Base-by-base conservation (phyloP, 805 yeast species). In the Zygoascus bituminiphila region DNA sequence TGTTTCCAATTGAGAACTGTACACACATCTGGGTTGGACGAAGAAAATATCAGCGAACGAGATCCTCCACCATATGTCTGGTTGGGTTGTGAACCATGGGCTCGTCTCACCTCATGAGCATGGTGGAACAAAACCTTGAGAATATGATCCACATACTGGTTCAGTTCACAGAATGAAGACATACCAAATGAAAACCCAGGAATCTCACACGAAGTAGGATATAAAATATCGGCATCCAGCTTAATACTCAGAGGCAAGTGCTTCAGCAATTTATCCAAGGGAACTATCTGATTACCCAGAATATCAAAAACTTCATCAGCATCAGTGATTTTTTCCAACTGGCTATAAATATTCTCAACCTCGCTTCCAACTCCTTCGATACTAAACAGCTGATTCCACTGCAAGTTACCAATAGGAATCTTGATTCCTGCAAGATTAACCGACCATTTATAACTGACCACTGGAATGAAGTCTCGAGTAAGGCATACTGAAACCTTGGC, bases 1-100 rank as follows among this genome's bases (percentile, higher is more conserved):
- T 93, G 98, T 66, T 93, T 93, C 98, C 98, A 93, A 66, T 93
- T 93, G 57, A 93, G 68, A 42, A 88, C 84, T 9, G 95, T 87
- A 66, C 98, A 93, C n/a, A 88, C 87, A 42, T 81, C 78, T 29
- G 96, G 84, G 64, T 88, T 88, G 48, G 84, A 78, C 0, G 96
- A 87, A 10, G 95, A 79, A 65, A 93, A 86, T 8, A 91, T 81
- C 39, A 93, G 69, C 0, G 94, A 80, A 51, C 95, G 71, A 19
- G 77, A 46, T 64, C 21, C 64, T 25, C 48, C 46, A 29, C 15
- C 33, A 6, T 29, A 29, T 29, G 15, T 15, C 10, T 29, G 33
- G 9, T 29, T 6, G 42, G 57, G 45, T 12, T 49, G 45, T 9
- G 60, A 29, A 37, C 50, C 52, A 1, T 44, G 40, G 23, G 51